Conservation (phyloP, 208 protist genomes). For the Wallacemonas sp. region DNA sequence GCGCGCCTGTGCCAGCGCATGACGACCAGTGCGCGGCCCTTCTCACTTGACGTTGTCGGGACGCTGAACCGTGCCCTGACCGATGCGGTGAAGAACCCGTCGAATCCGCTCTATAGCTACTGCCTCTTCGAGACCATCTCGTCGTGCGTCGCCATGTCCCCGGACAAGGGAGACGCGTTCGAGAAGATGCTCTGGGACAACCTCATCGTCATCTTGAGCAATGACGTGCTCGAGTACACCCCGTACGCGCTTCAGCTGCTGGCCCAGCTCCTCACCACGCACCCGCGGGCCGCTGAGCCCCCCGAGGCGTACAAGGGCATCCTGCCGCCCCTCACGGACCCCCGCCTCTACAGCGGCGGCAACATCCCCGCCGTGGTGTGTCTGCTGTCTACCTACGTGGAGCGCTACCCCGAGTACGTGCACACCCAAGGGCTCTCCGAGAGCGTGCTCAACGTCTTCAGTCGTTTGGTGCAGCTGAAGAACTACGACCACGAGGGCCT, state of each 20-base stretch:
- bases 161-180: slow-evolving; percentile 49
- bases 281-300: slow-evolving; percentile 32
- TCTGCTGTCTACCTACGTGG: slow-evolving; percentile 76
- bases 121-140: slow-evolving; percentile 97
- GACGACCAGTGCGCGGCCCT: slow-evolving; percentile 46
- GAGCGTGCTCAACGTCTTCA: slow-evolving; percentile 65
- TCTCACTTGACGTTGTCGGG: slow-evolving; percentile 60
- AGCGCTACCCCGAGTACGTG: slow-evolving; percentile 74
- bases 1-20: slow-evolving; percentile 70
- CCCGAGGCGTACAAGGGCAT: slow-evolving; percentile 62
- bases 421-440: slow-evolving; percentile 55
- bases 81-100: slow-evolving; percentile 87
- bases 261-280: slow-evolving; percentile 92
- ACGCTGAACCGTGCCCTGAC: slow-evolving; percentile 48
- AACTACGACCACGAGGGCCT: slow-evolving; percentile 93
- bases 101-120: slow-evolving; percentile 95
- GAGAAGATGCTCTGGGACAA: slow-evolving; percentile 87
- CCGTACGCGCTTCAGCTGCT: slow-evolving; percentile 97
- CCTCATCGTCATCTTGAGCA: slow-evolving; percentile 84
- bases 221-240: slow-evolving; percentile 95
- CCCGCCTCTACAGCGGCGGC: slow-evolving; percentile 63
- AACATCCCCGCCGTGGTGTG: slow-evolving; percentile 86
- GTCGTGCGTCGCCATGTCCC: slow-evolving; percentile 77
- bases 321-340: slow-evolving; percentile 61
- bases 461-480: slow-evolving; percentile 73